Percentiles rank a stretch among this genome's conserved stretches.
phyloP scores from a whole-genome alignment of 2,329 filamentous ascomycete genomes.

The Diplocarpon rosae region DNA sequence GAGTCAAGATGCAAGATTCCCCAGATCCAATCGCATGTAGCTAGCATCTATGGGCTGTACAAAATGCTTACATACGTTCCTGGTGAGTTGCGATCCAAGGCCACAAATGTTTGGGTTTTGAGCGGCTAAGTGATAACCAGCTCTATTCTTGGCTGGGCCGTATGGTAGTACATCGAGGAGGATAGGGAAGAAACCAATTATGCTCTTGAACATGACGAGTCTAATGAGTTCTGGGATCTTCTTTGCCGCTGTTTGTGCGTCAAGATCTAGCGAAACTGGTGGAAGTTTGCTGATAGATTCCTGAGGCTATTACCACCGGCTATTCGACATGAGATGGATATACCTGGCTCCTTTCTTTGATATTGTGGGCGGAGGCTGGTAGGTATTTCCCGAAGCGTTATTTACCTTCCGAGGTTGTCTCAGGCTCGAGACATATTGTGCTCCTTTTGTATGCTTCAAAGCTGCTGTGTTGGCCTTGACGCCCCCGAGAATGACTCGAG shows the following conservation, averaged over 20 bases:
- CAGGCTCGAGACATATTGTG: too few species aligned
- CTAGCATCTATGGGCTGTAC: constrained; percentile 11
- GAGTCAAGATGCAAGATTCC: constrained; percentile 13
- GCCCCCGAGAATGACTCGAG: too few species aligned
- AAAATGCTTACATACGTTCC: constrained; percentile 7
- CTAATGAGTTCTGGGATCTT: background rate
- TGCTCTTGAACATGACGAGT: constrained; percentile 10
- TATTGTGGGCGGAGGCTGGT: constrained; percentile 9
- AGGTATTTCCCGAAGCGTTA: too few species aligned
- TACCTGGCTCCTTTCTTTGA: constrained; percentile 11
- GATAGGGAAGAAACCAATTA: constrained; percentile 10
- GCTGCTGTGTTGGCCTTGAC: too few species aligned
- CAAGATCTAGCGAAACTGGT: background rate
- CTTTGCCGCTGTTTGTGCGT: constrained; percentile 11
- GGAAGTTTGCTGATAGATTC: background rate
- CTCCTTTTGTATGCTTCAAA: too few species aligned
- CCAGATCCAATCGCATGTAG: constrained; percentile 8
- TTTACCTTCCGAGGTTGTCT: too few species aligned
- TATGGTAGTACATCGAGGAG: constrained; percentile 7
- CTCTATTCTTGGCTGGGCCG: constrained; percentile 11
- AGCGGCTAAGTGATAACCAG: constrained; percentile 1
- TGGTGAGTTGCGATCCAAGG: constrained; percentile 1
- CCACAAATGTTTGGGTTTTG: background rate
- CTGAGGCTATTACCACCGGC: constrained; percentile 10
- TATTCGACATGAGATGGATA: constrained; percentile 13